These are phyloP conservation scores for Fragaria iinumae DNA, from an alignment of 306 rosid genomes.

Conservation along the genomic window DNA sequence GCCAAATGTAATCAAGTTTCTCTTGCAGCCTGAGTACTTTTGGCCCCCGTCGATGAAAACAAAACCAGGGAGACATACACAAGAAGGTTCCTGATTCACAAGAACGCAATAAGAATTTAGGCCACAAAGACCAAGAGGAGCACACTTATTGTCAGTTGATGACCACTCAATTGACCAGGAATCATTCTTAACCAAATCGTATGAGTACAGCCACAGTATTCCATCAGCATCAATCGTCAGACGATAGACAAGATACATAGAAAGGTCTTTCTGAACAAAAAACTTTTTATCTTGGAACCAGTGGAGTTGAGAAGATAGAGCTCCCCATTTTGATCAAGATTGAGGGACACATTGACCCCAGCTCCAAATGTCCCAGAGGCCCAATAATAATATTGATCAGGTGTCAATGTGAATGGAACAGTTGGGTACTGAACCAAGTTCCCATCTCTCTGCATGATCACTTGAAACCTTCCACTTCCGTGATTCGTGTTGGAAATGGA, in stretches of 20 bases:
- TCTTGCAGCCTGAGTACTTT: slow-evolving; percentile 24
- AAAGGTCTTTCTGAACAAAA: neutral
- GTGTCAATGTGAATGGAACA: neutral
- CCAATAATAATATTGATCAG: neutral
- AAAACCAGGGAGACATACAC: slow-evolving; percentile 24
- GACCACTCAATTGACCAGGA: slow-evolving; percentile 15
- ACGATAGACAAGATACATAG: neutral
- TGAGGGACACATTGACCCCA: slow-evolving; percentile 4
- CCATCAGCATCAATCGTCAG: slow-evolving; percentile 11
- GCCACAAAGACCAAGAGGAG: slow-evolving; percentile 5
- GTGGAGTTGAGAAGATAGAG: slow-evolving; percentile 7
- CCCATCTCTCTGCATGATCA: neutral
- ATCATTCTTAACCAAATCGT: slow-evolving; percentile 5
- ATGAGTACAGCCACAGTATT: slow-evolving; percentile 1
- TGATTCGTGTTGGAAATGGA: neutral
- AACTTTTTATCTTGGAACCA: neutral
- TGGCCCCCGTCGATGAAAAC: slow-evolving; percentile 11
- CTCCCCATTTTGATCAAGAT: slow-evolving; percentile 4
- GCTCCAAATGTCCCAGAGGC: neutral
- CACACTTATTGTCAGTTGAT: neutral
- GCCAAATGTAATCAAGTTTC: neutral
- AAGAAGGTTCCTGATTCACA: neutral
- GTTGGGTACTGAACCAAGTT: neutral
- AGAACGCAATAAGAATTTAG: slow-evolving; percentile 15
- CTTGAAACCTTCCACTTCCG: neutral